Base-by-base conservation (phyloP, 140 eudicot species). In the Flaveria floridana region DNA sequence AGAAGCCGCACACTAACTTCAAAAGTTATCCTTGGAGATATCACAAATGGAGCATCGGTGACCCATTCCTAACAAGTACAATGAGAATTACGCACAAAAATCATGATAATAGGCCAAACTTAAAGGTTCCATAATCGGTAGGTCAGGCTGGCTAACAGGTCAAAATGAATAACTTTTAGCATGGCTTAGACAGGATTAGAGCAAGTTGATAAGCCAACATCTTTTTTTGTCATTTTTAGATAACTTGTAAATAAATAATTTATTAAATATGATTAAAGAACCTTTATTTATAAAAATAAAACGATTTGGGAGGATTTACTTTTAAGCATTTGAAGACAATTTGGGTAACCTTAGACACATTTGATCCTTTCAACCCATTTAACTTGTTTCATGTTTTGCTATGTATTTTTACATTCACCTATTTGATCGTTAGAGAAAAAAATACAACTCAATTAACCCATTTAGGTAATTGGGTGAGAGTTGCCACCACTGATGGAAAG, bases 1-100 rank as follows among this genome's bases (percentile, higher is more conserved):
- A 93, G 98, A 78, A 93, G 97, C 41, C 97, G 84, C 58, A 93
- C 98, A 47, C 98, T 89, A 56, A 93, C 98, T 86, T 93, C 98
- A 85, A 93, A 93, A 47, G 93, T 86, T 78, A 93, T 93, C 76
- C 98, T 90, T 42, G 98, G 98, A 28, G 98, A 93, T 78, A 93
- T 93, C 26, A 93, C 90, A 81, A 93, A 90, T 7, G 98, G 98
- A 72, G 86, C 53, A 78, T 93, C 98, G 26, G 89, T 87, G 55
- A 93, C 93, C 96, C 96, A 90, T 77, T 93, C 98, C 97, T 93
- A 41, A 23, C 21, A 50, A 62, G 50, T 30, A 12, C 15, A 11
- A 75, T 12, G 53, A 48, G 48, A 62, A n/a, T 62, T 74, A 64
- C 72, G 34, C 25, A 65, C 7, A 23, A 75, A 59, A 64, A 14